Evolutionary conservation across 2,329 filamentous ascomycete genomes (phyloP), one percentile per base, ranked within the genome.

Genomic region (Immersiporthe knoxdaviesiana): DNA sequence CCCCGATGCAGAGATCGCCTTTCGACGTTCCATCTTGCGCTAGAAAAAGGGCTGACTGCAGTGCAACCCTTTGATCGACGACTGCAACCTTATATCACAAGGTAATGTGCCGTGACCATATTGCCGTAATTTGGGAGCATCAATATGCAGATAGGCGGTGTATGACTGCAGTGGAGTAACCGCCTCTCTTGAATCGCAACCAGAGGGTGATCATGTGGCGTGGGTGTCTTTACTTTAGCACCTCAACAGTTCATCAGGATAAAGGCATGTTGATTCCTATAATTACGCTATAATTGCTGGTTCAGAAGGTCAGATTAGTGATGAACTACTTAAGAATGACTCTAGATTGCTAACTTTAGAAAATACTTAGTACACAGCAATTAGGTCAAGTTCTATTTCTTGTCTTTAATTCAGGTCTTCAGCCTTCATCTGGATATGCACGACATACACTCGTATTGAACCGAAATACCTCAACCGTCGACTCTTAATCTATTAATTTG

Each of bases 1-100:
- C 50, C n/a, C 14, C 64, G 41, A 52, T 39, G 50, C 39, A 59
- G 52, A 35, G 61, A 65, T 41, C n/a, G 10, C 44, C 59, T 3
- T 27, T 37, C 12, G n/a, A 41, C 21, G 37, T 24, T 60, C 7
- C 56, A 18, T 7, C 21, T 41, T 24, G 7, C 35, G 24, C 24
- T 27, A 54, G 10, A 16, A 27, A 14, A 54, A n/a, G n/a, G 10
- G 11, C n/a, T 35, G 35, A 52, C 47, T 54, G 50, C 24, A 27
- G 50, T 54, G n/a, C 50, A 14, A 27, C 50, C 24, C 50, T 3
- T 47, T 52, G 4, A 27, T 30, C 18, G 8, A 7, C 18, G 8
- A 7, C 52, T 30, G 12, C 52, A 10, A 30, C 27, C 24, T 56
- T 56, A 10, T 5, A 56, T 56, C 52, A 56, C 14, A 54, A 54